Evolutionary conservation across 2,329 filamentous ascomycete genomes (phyloP), one percentile per base, ranked within the genome.

Genomic region (Malbranchea cinnamomea): DNA sequence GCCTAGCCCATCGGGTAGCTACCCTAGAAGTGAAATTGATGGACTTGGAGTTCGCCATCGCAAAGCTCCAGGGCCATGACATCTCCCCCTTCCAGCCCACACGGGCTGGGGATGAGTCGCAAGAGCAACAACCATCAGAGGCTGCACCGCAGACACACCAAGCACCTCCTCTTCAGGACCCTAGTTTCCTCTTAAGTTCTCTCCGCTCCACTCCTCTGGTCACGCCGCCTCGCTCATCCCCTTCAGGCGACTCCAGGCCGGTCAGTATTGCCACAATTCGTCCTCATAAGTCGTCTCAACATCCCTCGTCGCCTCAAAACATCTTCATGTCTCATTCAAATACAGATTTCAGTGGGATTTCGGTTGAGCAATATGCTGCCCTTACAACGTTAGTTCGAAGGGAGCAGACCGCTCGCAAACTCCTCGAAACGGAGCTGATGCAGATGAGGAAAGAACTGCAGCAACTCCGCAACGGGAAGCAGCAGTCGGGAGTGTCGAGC

Each of bases 21-120:
- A 64, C 60, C 0, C 43, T 65, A 5, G 61, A 65, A 36, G 60
- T 65, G 13, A 65, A 65, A 36, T 42, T 64, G 28, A 62, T 63
- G 38, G 61, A 64, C 27, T 48, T 65, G 4, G 61, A 65, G 38
- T 60, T 61, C 32, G 61, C 61, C 4, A 59, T 65, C 35, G 57
- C 59, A 1, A 57, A 60, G 30, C 50, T 65, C 35, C 61, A 64
- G 39, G 53, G 48, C 26, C 47, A 40, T 17, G 39, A 46, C 8
- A 34, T 42, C 21, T 43, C 43, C 13, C 37, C 39, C 4, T 26
- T 30, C n/a, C 26, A 26, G 11, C 23, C 31, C n/a, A n/a, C n/a
- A n/a, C n/a, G n/a, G n/a, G n/a, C n/a, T n/a, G n/a, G n/a, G n/a
- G n/a, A n/a, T n/a, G n/a, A n/a, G n/a, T n/a, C n/a, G n/a, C n/a